Base-by-base conservation (phyloP, 2,329 filamentous ascomycete genomes). In the Chaetomiaceae sp. region DNA sequence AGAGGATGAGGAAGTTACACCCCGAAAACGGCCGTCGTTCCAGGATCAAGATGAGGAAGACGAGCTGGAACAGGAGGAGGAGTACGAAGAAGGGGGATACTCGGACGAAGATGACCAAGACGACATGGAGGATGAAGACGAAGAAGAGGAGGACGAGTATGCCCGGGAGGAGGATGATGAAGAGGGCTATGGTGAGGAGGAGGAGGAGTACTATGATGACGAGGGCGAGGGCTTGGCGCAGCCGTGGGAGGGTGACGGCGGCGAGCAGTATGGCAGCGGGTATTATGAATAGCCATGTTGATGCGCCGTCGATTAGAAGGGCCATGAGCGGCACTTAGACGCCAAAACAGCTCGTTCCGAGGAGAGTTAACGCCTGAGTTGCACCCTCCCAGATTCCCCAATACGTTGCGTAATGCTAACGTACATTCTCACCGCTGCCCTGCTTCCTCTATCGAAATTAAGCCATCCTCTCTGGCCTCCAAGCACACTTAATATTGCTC, bases 151-250 rank as follows among this genome's bases (percentile, higher is more conserved):
- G 25, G 65, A 63, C 51, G 58, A 63, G 4, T 63, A 61, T 56
- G 63, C 61, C 43, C 60, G 66, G 11, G 64, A 63, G 11, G 66
- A 69, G 19, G 64, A 63, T n/a, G 61, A 58, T 29, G 64, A 64
- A 23, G 61, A 64, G 29, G 64, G 58, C 6, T 53, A 47, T 2
- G 58, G 56, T 3, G 59, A 57, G 0, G 61, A 56, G 12, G n/a
- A n/a, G n/a, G 57, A 56, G 12, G 57, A 50, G 25, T 56, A 55
- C n/a, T 36, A 54, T 20, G 45, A 58, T 8, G 61, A 61, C 34
- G 59, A 60, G 20, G 55, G 61, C 19, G 59, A 62, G 25, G 61
- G 55, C 14, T 48, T 57, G 15, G 48, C 48, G 3, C 45, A 25
- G 29, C 12, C 48, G 4, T 57, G 58, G 54, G 59, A 62, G 22